Evolutionary conservation across 495 filamentous ascomycete genomes (phyloP), one percentile per base, ranked within the genome.

Genomic region (Neurospora sp.): DNA sequence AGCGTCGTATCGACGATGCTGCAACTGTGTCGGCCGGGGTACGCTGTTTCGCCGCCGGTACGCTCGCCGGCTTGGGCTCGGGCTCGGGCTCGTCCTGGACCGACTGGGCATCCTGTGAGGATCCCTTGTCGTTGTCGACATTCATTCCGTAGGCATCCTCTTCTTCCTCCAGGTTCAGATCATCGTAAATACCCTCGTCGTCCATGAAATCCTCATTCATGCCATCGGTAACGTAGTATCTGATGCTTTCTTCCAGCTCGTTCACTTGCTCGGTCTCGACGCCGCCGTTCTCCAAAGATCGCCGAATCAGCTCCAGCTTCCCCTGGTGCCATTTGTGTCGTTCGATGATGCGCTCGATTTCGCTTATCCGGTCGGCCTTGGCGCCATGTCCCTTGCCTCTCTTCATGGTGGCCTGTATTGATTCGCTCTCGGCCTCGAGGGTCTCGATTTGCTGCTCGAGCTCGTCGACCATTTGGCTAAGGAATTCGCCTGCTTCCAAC

Each of bases 321-420:
- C 89, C 89, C 76, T 95, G 90, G 78, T 99, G 96, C 92, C 93
- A 98, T 82, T 97, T 98, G 85, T 98, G 94, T 72, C 92, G 90
- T 80, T 99, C 96, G 77, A 92, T 92, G 76, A 91, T 85, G 72
- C 87, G 87, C 74, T 94, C 90, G 70, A 99, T 92, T 78, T 95
- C 92, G 20, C 92, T 89, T 83, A 98, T 88, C 68, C 96, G 90
- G 73, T 97, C 94, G 8, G 92, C 89, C 81, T 94, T 97, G 73
- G 87, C 84, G 31, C 86, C 77, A 70, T 97, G 93, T 75, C 91
- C 92, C 82, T 97, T 98, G 69, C 93, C 91, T 82, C 96, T 98
- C 85, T 97, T 98, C 83, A 97, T 87, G 39, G 91, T 94, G 18
- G 91, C 93, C 73, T 94, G 91, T 81, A 99, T 84, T 42, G 88